A percentile compares a stretch with the other conserved stretches of the same genome.
These are phyloP conservation scores for Neofusicoccum cordaticola DNA, from an alignment of 2,329 filamentous ascomycete species.

Conservation along the genomic window DNA sequence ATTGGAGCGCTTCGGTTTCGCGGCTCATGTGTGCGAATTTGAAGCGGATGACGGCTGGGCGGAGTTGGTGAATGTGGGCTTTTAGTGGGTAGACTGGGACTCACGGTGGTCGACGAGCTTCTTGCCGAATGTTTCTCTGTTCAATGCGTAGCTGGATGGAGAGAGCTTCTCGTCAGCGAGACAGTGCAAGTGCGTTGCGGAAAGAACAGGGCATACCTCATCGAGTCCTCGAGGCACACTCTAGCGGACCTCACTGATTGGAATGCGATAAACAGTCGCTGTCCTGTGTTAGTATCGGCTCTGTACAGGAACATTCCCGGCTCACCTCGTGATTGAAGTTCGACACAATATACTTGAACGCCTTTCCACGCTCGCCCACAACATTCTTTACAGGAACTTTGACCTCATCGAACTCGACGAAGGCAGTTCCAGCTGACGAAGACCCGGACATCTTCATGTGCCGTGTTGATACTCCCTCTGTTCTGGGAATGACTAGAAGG, in stretches of 20 bases:
- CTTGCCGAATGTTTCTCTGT: constrained; percentile 33
- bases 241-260: constrained; percentile 29
- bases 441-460: constrained; percentile 31
- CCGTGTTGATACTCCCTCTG: constrained; percentile 65
- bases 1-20: constrained; percentile 28
- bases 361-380: constrained; percentile 29
- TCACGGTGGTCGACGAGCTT: constrained; percentile 29
- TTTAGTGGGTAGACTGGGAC: too few species aligned
- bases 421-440: constrained; percentile 26
- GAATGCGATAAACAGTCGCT: constrained; percentile 32
- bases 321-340: constrained; percentile 4
- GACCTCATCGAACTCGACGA: constrained; percentile 33
- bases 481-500: constrained; percentile 45
- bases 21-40: constrained; percentile 32
- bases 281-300: constrained; percentile 30
- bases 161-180: too few species aligned
- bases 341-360: constrained; percentile 24
- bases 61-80: too few species aligned
- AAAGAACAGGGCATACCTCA: constrained; percentile 2
- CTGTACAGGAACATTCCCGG: not conserved
- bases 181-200: too few species aligned
- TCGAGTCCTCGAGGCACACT: constrained; percentile 29
- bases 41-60: constrained; percentile 27
- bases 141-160: constrained; percentile 24
- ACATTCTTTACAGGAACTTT: constrained; percentile 29